Evolutionary conservation across 1,284 basidiomycete genomes (phyloP).

Genomic region (Butyriboletus appendiculatus): DNA sequence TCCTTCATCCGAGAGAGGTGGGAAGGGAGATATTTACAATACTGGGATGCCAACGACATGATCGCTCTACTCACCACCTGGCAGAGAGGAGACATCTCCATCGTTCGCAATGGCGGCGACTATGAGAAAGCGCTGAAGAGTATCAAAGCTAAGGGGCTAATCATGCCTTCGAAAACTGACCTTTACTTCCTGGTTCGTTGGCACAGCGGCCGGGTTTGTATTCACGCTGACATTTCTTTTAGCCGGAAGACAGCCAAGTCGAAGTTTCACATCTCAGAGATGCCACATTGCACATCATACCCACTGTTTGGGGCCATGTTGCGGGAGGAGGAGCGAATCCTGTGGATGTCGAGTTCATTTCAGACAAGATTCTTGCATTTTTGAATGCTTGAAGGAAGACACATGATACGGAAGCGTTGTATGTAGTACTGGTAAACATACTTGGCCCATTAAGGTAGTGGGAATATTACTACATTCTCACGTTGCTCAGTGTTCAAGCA

Average conservation of each 20-base stretch:
- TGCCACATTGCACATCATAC: constrained; percentile 32
- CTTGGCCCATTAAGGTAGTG: background rate
- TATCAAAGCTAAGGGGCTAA: constrained; percentile 33
- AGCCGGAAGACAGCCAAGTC: constrained; percentile 35
- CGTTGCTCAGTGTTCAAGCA: background rate
- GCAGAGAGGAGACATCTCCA: constrained; percentile 42
- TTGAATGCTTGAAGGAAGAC: constrained; percentile 11
- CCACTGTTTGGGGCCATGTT: constrained; percentile 35
- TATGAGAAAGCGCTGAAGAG: constrained; percentile 30
- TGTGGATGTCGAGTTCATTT: constrained; percentile 30
- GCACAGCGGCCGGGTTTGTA: background rate
- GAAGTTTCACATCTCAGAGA: constrained; percentile 31
- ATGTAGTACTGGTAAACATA: background rate
- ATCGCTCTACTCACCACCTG: constrained; percentile 41
- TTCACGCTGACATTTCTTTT: constrained; percentile 2
- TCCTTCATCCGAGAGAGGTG: constrained; percentile 38
- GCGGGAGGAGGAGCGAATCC: constrained; percentile 35
- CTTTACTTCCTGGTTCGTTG: constrained; percentile 37
- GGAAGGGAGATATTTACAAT: constrained; percentile 36
- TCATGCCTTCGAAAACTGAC: constrained; percentile 39
- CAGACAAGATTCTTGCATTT: constrained; percentile 28
- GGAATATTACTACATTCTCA: background rate
- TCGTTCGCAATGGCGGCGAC: constrained; percentile 31
- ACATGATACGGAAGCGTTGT: background rate
- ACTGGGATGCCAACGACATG: constrained; percentile 46